A percentile compares a stretch with the other conserved stretches of the same genome.
phyloP scores from a whole-genome alignment of 441 rosid genomes.

The Gossypium lobatum region DNA sequence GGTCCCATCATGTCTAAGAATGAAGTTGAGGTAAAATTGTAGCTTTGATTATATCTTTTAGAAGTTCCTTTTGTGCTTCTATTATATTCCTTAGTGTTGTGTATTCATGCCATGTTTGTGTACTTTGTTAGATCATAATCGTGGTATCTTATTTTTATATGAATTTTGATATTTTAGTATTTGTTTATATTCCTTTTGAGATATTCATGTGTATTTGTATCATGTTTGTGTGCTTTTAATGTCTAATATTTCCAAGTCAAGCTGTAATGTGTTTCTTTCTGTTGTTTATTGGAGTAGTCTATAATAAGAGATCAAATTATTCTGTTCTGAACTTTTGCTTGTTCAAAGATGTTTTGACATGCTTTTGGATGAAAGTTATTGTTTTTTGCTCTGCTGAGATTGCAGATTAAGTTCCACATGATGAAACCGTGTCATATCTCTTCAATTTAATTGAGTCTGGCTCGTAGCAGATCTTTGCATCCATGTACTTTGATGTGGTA shows the following conservation, averaged over 20 bases:
- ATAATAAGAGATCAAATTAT: too few species aligned
- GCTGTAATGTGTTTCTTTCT: background rate
- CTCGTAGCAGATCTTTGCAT: background rate
- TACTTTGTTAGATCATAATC: background rate
- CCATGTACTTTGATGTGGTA: background rate
- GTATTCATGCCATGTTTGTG: background rate
- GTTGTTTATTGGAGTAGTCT: too few species aligned
- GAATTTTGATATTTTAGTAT: background rate
- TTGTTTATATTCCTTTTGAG: background rate
- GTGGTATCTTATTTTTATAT: too few species aligned
- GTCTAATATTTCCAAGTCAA: background rate
- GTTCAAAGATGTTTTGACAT: too few species aligned
- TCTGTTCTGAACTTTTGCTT: too few species aligned
- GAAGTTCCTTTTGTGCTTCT: background rate
- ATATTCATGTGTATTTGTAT: background rate
- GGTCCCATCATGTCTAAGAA: conserved; percentile 71
- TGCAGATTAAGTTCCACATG: background rate
- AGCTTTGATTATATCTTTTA: background rate
- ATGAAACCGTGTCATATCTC: background rate
- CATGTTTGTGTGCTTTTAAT: background rate
- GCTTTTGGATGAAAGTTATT: background rate
- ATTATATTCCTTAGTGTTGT: background rate
- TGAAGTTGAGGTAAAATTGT: conserved; percentile 56
- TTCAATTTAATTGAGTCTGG: background rate
- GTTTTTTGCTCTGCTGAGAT: background rate